These are phyloP conservation scores for Tympanopsis confertula DNA, from an alignment of 2,329 filamentous ascomycete species.

Conservation along the genomic window DNA sequence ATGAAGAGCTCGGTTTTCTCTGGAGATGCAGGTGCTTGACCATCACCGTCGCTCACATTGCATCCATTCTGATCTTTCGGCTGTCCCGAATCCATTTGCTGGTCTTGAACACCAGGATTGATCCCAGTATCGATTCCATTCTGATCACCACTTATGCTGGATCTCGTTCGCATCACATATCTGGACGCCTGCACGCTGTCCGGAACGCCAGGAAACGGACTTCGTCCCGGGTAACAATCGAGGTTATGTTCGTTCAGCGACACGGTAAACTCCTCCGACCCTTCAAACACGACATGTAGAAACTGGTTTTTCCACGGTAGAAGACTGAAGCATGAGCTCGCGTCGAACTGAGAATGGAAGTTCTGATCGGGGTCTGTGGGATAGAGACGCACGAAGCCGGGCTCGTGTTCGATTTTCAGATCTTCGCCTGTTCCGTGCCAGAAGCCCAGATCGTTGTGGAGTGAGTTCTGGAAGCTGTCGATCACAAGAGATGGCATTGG, in stretches of 20 bases:
- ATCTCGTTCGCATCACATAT: no score
- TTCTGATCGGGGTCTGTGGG: slow-evolving; percentile 48
- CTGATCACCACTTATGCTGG: no score
- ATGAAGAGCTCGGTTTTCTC: slow-evolving; percentile 47
- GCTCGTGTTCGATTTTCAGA: slow-evolving; percentile 37
- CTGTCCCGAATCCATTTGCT: no score
- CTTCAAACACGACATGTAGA: slow-evolving; percentile 52
- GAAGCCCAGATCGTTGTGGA: slow-evolving; percentile 46
- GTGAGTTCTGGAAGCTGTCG: slow-evolving; percentile 42
- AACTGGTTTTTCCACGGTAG: slow-evolving; percentile 41
- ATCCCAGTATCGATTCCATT: no score
- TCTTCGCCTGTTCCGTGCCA: slow-evolving; percentile 58
- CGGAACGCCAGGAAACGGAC: slow-evolving; percentile 55
- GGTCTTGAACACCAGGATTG: no score
- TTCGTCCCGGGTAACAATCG: slow-evolving; percentile 38
- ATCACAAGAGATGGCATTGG: slow-evolving; percentile 42
- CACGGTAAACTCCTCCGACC: slow-evolving; percentile 50
- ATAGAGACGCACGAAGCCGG: slow-evolving; percentile 38
- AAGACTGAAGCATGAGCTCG: slow-evolving; percentile 41
- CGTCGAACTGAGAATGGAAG: slow-evolving; percentile 52
- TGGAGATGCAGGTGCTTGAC: slow-evolving; percentile 22
- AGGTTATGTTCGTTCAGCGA: slow-evolving; percentile 57
- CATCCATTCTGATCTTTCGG: no score
- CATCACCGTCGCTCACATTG: no score
- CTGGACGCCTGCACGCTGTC: slow-evolving; percentile 54